phyloP scores from a whole-genome alignment of 768 basidiomycete genomes.

The Chalciporus pseudorubinellus region DNA sequence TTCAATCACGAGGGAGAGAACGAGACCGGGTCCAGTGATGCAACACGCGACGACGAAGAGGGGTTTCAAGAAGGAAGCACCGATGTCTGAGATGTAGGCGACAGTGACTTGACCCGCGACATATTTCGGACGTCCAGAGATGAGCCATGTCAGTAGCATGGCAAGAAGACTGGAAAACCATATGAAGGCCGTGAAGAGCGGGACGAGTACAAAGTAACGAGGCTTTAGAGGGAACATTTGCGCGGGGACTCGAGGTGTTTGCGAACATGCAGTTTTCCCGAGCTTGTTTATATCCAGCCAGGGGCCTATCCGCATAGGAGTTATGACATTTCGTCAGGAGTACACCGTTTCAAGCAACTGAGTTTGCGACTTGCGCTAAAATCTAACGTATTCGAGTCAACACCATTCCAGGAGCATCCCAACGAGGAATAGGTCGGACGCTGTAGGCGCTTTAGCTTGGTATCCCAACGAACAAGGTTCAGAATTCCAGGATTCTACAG shows the following conservation, averaged over 20 bases:
- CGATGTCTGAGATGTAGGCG: constrained; percentile 78
- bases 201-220: constrained; percentile 66
- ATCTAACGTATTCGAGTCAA: too few relatives aligned
- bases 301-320: neutral
- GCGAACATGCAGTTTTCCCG: neutral
- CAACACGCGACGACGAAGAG: constrained; percentile 66
- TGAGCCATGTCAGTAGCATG: constrained; percentile 72
- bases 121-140: constrained; percentile 51
- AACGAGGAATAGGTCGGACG: neutral
- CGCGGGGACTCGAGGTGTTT: neutral
- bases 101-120: constrained; percentile 53
- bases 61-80: constrained; percentile 72
- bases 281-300: constrained; percentile 9
- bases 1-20: constrained; percentile 59
- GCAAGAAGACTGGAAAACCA: constrained; percentile 73
- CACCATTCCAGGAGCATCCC: neutral
- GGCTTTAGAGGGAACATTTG: constrained; percentile 32
- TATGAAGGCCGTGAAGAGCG: constrained; percentile 53
- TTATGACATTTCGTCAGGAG: neutral
- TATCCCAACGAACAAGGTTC: neutral
- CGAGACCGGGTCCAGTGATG: constrained; percentile 61
- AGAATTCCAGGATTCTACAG: neutral
- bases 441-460: neutral
- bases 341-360: neutral
- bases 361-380: neutral